phyloP scores from a whole-genome alignment of 2,329 filamentous ascomycete genomes.

The Trichoderma sp. region DNA sequence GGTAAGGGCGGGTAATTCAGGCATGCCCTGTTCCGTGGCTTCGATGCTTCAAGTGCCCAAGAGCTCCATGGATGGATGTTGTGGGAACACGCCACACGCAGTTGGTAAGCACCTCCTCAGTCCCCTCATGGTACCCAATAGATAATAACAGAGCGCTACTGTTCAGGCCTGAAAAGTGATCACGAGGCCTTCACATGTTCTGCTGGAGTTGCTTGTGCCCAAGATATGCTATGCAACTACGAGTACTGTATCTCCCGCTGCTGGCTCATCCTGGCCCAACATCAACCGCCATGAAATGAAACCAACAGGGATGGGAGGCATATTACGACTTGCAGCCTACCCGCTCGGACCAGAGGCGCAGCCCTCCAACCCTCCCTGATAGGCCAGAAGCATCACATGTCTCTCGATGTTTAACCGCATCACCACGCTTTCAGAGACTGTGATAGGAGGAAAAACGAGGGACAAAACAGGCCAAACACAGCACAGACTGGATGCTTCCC shows the following conservation, averaged over 20 bases:
- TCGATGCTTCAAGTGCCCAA: not conserved
- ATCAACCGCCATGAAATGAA: not conserved
- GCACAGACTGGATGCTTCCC: not conserved
- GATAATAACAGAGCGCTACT: not conserved
- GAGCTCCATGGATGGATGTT: not conserved
- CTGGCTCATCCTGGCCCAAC: not conserved
- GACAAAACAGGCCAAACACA: not conserved
- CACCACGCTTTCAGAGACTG: not conserved
- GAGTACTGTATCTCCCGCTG: not conserved
- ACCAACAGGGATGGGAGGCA: not conserved
- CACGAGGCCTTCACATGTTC: not conserved
- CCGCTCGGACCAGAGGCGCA: not conserved
- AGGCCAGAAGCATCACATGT: not conserved
- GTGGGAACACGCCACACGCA: not conserved
- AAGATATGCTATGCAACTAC: not conserved
- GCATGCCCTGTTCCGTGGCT: not conserved
- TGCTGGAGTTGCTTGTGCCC: not conserved
- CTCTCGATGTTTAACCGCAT: not conserved
- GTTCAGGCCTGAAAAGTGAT: not conserved
- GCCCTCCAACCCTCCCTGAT: conserved; percentile 1
- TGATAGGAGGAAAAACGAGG: not conserved
- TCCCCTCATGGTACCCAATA: not conserved
- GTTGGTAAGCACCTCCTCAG: not conserved
- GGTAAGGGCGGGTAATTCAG: not conserved
- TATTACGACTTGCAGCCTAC: not conserved